phyloP scores from a whole-genome alignment of 2,329 filamentous ascomycete genomes.

The Rhinocladiella mackenziei region DNA sequence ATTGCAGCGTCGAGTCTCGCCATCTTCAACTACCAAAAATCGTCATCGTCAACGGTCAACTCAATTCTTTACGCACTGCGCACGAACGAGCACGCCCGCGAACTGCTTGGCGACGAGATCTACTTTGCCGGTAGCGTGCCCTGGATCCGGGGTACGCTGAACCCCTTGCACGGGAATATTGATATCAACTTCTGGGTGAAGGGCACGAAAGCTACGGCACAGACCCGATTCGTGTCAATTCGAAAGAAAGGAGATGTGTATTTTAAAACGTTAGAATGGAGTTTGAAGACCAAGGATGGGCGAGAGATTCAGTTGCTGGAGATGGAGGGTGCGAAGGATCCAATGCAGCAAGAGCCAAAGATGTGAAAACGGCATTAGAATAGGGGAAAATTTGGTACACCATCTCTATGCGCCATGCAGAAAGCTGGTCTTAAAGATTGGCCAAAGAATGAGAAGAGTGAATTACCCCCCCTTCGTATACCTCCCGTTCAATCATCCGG shows the following conservation, averaged over 20 bases:
- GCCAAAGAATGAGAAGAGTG: constrained; percentile 11
- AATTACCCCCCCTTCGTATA: background rate
- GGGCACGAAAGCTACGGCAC: constrained; percentile 65
- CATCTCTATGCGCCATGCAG: background rate
- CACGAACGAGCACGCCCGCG: constrained; percentile 69
- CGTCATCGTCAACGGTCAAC: constrained; percentile 77
- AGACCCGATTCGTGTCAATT: constrained; percentile 76
- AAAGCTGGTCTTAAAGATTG: background rate
- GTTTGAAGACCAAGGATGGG: constrained; percentile 64
- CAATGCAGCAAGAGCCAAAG: constrained; percentile 7
- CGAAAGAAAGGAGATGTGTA: constrained; percentile 63
- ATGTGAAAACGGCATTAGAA: too few relatives aligned
- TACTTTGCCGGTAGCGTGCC: constrained; percentile 75
- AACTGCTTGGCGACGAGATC: constrained; percentile 78
- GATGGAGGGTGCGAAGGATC: constrained; percentile 22
- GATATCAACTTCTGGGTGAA: constrained; percentile 83
- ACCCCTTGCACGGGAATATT: constrained; percentile 87
- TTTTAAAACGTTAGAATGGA: constrained; percentile 92
- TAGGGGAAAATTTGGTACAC: too few relatives aligned
- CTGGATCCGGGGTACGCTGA: constrained; percentile 83
- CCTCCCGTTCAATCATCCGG: constrained; percentile 25
- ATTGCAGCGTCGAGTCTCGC: constrained; percentile 69
- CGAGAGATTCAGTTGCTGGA: constrained; percentile 68
- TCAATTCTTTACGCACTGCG: constrained; percentile 89
- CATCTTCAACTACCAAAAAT: constrained; percentile 99